Percentiles rank a stretch among this genome's conserved stretches.
These are phyloP conservation scores for Hirschioporus abietinus DNA, from an alignment of 768 basidiomycete genomes.

Conservation along the genomic window DNA sequence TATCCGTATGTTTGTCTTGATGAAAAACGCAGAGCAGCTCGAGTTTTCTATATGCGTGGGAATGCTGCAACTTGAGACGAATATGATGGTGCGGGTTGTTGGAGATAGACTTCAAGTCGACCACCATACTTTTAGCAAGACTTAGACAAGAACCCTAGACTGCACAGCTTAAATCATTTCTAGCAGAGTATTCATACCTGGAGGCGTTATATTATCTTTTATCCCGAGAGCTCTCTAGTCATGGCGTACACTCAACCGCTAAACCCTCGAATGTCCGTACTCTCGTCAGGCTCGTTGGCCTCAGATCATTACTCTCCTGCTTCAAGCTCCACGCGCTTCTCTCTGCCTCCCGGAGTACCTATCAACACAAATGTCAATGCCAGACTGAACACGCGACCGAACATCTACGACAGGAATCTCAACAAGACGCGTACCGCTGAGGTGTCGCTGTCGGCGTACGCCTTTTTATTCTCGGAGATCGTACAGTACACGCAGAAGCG, in stretches of 20 bases:
- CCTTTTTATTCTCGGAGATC: slow-evolving; percentile 89
- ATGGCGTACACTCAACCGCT: not conserved
- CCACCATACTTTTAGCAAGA: too few relatives aligned
- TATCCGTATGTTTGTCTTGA: too few relatives aligned
- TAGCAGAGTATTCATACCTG: too few relatives aligned
- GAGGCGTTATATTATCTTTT: too few relatives aligned
- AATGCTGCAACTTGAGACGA: too few relatives aligned
- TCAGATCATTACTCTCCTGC: slow-evolving; percentile 50
- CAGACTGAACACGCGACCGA: slow-evolving; percentile 42
- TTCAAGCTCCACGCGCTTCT: slow-evolving; percentile 62
- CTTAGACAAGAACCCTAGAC: too few relatives aligned
- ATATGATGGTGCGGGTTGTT: too few relatives aligned
- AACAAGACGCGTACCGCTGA: slow-evolving; percentile 85
- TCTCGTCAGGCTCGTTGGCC: slow-evolving; percentile 17
- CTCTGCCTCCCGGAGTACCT: slow-evolving; percentile 50
- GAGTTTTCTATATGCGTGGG: too few relatives aligned
- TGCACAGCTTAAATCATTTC: too few relatives aligned
- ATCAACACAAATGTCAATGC: slow-evolving; percentile 28
- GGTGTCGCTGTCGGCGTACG: slow-evolving; percentile 77
- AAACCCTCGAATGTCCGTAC: slow-evolving; percentile 36
- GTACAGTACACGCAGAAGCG: slow-evolving; percentile 96
- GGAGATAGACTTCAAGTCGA: too few relatives aligned
- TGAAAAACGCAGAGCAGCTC: too few relatives aligned
- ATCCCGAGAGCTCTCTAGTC: too few relatives aligned
- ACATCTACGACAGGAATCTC: slow-evolving; percentile 84